These are phyloP conservation scores for Sporothrix variecibatus DNA, from an alignment of 2,329 filamentous ascomycete genomes.

Conservation along the genomic window DNA sequence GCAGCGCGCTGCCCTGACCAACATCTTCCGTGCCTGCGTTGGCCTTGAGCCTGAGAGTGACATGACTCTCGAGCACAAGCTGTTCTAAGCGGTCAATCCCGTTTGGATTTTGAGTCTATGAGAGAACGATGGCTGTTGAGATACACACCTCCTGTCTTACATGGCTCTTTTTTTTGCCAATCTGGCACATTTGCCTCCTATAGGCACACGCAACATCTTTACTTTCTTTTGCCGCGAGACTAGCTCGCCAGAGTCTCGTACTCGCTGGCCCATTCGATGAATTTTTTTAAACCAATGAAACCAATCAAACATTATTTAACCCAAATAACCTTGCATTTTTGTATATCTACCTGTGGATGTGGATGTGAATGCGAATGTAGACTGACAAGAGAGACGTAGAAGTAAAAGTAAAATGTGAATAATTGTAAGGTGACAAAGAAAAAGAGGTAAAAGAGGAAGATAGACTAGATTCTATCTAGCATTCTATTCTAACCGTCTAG, in stretches of 20 bases:
- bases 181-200: neutral
- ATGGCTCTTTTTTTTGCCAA: neutral
- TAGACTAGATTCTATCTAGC: neutral
- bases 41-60: slow-evolving; percentile 96
- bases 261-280: slow-evolving; percentile 1
- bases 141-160: neutral
- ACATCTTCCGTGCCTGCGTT: slow-evolving; percentile 98
- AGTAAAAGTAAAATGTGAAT: neutral
- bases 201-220: neutral
- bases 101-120: neutral
- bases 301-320: neutral
- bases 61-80: slow-evolving; percentile 99
- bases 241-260: neutral
- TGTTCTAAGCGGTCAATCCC: slow-evolving; percentile 62
- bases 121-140: neutral
- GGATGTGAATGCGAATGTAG: neutral
- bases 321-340: neutral
- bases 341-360: neutral
- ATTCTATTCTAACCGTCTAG: neutral
- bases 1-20: slow-evolving; percentile 90
- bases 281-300: neutral
- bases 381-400: neutral
- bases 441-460: neutral
- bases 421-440: neutral
- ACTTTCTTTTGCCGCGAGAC: slow-evolving; percentile 3